phyloP scores from a whole-genome alignment of 164 flowering plant species.

The Nelumbo lutea region DNA sequence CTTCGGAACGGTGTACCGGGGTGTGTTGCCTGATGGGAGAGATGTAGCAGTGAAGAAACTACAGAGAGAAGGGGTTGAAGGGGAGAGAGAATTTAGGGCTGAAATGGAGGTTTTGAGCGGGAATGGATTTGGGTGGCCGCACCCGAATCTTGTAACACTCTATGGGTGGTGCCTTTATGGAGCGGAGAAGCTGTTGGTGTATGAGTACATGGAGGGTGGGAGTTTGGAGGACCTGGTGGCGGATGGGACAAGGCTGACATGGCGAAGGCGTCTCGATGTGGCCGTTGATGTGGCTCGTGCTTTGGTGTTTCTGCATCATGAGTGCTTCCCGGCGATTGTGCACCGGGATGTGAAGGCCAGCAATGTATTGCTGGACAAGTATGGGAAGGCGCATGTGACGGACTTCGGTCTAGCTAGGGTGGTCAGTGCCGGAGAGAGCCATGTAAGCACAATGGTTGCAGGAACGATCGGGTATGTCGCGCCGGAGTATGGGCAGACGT shows the following conservation, averaged over 20 bases:
- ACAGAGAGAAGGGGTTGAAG: slow-evolving; percentile 71
- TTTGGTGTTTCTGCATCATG: slow-evolving; percentile 73
- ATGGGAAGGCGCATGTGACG: slow-evolving; percentile 63
- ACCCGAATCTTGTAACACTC: slow-evolving; percentile 78
- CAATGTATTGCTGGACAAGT: slow-evolving; percentile 68
- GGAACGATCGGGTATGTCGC: slow-evolving; percentile 96
- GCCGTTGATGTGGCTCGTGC: slow-evolving; percentile 76
- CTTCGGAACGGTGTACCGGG: slow-evolving; percentile 70
- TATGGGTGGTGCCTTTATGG: slow-evolving; percentile 90
- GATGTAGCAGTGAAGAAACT: slow-evolving; percentile 83
- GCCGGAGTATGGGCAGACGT: slow-evolving; percentile 84
- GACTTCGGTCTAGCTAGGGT: slow-evolving; percentile 87
- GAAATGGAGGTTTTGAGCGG: slow-evolving; percentile 85
- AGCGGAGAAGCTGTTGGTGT: slow-evolving; percentile 59
- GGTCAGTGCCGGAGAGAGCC: slow-evolving; percentile 65
- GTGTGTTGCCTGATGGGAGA: slow-evolving; percentile 73
- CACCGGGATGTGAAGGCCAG: slow-evolving; percentile 93
- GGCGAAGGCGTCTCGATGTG: slow-evolving; percentile 56
- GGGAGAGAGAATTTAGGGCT: slow-evolving; percentile 76
- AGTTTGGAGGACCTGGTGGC: slow-evolving; percentile 66
- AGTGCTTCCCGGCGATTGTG: slow-evolving; percentile 73
- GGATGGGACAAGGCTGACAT: slow-evolving; percentile 40
- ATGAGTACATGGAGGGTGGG: slow-evolving; percentile 94
- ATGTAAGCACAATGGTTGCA: slow-evolving; percentile 83
- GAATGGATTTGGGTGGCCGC: slow-evolving; percentile 68